Evolutionary conservation across 371 early-diverging fungal species (phyloP).

Genomic region (Choanephora cucurbitarum): DNA sequence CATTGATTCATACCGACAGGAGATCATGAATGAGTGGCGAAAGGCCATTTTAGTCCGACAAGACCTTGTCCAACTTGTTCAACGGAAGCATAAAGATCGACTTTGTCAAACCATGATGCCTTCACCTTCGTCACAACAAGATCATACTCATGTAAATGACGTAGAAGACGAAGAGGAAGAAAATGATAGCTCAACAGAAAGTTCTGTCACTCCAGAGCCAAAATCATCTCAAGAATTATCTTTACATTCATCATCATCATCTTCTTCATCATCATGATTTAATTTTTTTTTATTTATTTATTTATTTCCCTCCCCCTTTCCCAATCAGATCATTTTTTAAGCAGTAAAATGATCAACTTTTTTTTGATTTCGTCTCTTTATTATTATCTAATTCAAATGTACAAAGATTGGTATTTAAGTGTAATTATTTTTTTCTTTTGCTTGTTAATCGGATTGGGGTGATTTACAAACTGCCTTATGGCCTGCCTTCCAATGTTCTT

Average conservation of each 20-base stretch:
- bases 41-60: conserved; percentile 14
- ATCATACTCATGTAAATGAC: background rate
- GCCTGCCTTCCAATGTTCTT: conserved; percentile 63
- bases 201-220: background rate
- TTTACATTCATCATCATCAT: background rate
- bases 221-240: background rate
- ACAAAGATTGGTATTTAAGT: no score
- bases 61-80: conserved; percentile 8
- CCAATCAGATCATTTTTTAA: background rate
- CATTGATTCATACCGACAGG: conserved; percentile 27
- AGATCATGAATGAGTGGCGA: conserved; percentile 20
- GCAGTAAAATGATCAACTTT: background rate
- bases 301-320: no score
- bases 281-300: background rate
- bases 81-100: background rate
- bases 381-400: no score
- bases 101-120: background rate
- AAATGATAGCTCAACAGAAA: background rate
- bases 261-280: no score
- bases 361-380: conserved; percentile 1
- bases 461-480: conserved; percentile 55
- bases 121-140: background rate
- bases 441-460: no score
- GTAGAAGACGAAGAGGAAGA: background rate
- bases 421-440: no score